Percentiles rank a stretch among this genome's conserved stretches.
These are phyloP conservation scores for Begonia loranthoides DNA, from an alignment of 306 rosid species.

Conservation along the genomic window DNA sequence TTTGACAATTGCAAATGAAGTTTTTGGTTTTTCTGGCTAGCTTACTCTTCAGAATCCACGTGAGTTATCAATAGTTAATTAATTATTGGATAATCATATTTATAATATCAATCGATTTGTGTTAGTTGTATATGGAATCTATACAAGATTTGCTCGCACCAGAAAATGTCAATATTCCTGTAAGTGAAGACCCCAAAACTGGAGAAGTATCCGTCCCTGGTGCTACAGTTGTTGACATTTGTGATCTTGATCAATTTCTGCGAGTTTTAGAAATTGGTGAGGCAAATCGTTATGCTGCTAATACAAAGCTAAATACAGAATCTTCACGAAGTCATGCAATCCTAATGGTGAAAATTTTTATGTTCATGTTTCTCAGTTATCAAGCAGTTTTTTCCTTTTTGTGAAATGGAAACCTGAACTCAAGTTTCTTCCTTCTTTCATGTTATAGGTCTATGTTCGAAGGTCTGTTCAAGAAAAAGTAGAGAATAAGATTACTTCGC, in stretches of 20 bases:
- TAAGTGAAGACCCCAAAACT: slow-evolving; percentile 46
- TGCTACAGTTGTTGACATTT: slow-evolving; percentile 40
- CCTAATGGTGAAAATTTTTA: slow-evolving; percentile 25
- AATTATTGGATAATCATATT: too few relatives aligned
- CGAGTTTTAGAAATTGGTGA: slow-evolving; percentile 46
- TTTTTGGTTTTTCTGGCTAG: too few relatives aligned
- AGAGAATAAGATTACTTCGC: slow-evolving; percentile 18
- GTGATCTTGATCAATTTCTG: slow-evolving; percentile 32
- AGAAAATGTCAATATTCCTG: slow-evolving; percentile 39
- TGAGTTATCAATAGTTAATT: too few relatives aligned
- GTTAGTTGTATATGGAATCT: slow-evolving; percentile 59
- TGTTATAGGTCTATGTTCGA: slow-evolving; percentile 34
- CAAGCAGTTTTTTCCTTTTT: too few relatives aligned
- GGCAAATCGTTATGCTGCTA: slow-evolving; percentile 53
- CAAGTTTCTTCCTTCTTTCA: neutral
- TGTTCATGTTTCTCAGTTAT: too few relatives aligned
- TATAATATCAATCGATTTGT: neutral
- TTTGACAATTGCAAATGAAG: too few relatives aligned
- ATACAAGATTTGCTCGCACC: slow-evolving; percentile 67
- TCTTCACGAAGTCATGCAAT: slow-evolving; percentile 66
- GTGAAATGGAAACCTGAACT: too few relatives aligned
- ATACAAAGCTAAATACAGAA: slow-evolving; percentile 53
- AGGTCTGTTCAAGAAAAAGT: slow-evolving; percentile 31
- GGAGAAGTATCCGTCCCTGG: slow-evolving; percentile 62
- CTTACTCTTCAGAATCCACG: too few relatives aligned